Base-by-base conservation (phyloP, 495 filamentous ascomycete genomes). In the Podospora appendiculata region DNA sequence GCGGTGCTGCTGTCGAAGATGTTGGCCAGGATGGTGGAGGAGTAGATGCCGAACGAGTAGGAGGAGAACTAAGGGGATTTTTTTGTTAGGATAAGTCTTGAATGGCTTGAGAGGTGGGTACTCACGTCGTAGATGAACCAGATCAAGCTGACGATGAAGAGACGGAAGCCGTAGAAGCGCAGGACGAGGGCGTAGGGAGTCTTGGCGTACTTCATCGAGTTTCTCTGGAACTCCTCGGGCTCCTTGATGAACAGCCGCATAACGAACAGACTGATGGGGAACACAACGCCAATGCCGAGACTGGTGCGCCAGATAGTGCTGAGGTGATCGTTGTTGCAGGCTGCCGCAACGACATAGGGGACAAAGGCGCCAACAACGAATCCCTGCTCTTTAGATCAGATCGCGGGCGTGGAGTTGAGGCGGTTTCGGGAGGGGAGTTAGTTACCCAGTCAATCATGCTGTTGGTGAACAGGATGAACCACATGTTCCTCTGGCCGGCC, bases 381-480 rank as follows among this genome's bases (percentile, higher is more conserved):
- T 0, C 84, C 89, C 60, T 65, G 32, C 19, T 32, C 2, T 2
- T 25, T 25, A 25, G 25, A 25, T 5, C n/a, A n/a, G 25, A 5
- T 5, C 2, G 25, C 25, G 25, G 25, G 25, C 25, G 25, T 5
- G 25, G 25, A 25, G 25, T 25, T 25, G 25, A 25, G 25, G 5
- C 25, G 17, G 10, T 13, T 3, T 45, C 12, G 9, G 12, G 34
- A 36, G 19, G 78, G 33, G 12, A n/a, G 2, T 40, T 12, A 59
- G 60, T 19, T 32, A 69, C 61, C 73, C 71, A 78, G 64, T 95
- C 88, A 54, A 96, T 94, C 72, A 87, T 84, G 35, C 87, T 79
- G 70, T 95, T 95, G 42, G 90, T 96, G 68, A 94, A 95, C 57
- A 94, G 75, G 61, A 94, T 89, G 67, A 95, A 96, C 88, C 88